phyloP scores from a whole-genome alignment of 176 grass and related monocot species.

The Hyparrhenia diplandra region DNA sequence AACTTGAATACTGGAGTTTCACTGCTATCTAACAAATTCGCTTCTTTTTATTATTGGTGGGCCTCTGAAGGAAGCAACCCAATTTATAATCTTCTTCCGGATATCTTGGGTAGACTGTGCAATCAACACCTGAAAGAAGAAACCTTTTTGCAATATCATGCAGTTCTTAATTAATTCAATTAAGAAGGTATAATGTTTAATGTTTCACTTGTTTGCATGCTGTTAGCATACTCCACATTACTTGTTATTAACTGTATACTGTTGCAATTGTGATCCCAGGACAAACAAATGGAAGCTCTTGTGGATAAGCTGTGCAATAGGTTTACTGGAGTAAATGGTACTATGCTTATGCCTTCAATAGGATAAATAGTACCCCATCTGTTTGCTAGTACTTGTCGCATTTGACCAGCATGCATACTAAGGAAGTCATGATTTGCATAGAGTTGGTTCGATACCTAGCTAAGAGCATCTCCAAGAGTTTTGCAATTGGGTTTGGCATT shows the following conservation, averaged over 20 bases:
- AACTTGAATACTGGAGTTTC: neutral
- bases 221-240: neutral
- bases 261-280: constrained; percentile 41
- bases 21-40: constrained; percentile 33
- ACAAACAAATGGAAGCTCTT: constrained; percentile 99
- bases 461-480: no score
- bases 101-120: constrained; percentile 86
- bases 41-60: neutral
- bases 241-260: constrained; percentile 10
- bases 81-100: constrained; percentile 98
- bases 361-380: neutral
- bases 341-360: neutral
- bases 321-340: constrained; percentile 89
- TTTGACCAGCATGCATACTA: neutral
- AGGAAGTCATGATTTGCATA: neutral
- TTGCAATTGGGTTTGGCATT: no score
- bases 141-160: constrained; percentile 83
- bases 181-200: constrained; percentile 64
- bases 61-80: constrained; percentile 85
- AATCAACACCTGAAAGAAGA: constrained; percentile 87
- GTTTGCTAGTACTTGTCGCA: neutral
- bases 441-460: neutral
- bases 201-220: neutral
- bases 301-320: constrained; percentile 99
- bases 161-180: constrained; percentile 92